A percentile compares a stretch with the other conserved stretches of the same genome.
These are phyloP conservation scores for Pseudogymnoascus destructans DNA, from an alignment of 2,329 filamentous ascomycete genomes.

Conservation along the genomic window DNA sequence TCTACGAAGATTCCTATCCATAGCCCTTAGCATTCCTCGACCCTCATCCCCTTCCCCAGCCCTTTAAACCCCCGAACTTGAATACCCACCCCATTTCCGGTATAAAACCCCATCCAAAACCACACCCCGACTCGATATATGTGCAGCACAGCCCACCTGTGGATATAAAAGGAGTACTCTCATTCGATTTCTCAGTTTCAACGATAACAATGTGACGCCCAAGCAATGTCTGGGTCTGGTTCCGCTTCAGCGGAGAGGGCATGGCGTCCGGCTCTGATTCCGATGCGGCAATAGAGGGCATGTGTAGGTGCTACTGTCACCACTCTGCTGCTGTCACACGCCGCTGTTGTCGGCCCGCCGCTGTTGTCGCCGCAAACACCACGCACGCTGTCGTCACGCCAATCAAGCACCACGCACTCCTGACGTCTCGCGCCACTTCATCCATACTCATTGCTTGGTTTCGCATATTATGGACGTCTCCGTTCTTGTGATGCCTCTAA, in stretches of 20 bases:
- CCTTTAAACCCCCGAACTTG: not conserved
- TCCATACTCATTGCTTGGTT: not conserved
- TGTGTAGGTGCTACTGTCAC: not conserved
- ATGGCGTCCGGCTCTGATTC: not conserved
- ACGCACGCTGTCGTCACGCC: too few species aligned
- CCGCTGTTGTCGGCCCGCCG: not conserved
- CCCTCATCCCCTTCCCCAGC: not conserved
- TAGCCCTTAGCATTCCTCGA: too few species aligned
- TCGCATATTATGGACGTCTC: not conserved
- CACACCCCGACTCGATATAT: not conserved
- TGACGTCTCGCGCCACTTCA: not conserved
- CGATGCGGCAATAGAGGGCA: not conserved
- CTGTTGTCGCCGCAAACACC: not conserved
- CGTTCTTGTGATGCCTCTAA: not conserved
- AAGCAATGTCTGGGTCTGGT: not conserved
- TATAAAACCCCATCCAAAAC: too few species aligned
- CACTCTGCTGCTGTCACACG: too few species aligned
- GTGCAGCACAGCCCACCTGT: not conserved
- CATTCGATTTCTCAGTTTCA: not conserved
- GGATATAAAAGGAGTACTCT: not conserved
- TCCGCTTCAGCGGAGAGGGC: not conserved
- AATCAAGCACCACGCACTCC: too few species aligned
- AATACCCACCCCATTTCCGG: too few species aligned
- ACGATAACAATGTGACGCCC: not conserved
- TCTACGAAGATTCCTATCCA: too few species aligned